Evolutionary conservation across 2,329 filamentous ascomycete genomes (phyloP), one percentile per base, ranked within the genome.

Genomic region (Biscogniauxia sp.): DNA sequence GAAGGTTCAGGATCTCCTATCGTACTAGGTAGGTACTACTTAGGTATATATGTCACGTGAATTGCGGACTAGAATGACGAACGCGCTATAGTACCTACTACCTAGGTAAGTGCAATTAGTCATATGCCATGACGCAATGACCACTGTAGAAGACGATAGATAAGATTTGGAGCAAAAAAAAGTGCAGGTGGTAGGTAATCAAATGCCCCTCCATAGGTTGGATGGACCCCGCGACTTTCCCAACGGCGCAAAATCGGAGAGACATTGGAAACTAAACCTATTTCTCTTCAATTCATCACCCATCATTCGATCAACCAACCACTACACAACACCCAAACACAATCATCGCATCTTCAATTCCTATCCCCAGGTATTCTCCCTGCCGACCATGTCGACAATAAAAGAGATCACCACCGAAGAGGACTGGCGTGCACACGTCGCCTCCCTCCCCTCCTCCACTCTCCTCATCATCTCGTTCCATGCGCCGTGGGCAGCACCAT

Each of bases 401-500:
- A 85, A 84, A 66, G 90, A 96, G 72, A 89, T 97, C 77, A 84
- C 86, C 69, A 87, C 84, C 69, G 86, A 92, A 70, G 79, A 83
- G 68, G 87, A 88, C 69, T 97, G 95, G 87, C 81, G 88, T 67
- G 79, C 85, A 66, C 83, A 90, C 72, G 80, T 91, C 64, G 80
- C 82, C 64, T 82, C 86, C 51, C 82, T 93, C 15, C 85, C 91
- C 11, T 73, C 88, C 1, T 84, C 88, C 17, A 86, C 90, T 17
- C 86, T 97, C 62, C 83, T 94, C 64, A 83, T 97, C 72, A 86
- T 96, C 73, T 97, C 93, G 75, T 99, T 99, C 82, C 91, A 98
- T 76, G 93, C 95, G 20, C 91, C 93, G 67, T 99, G 95, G 95
- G 95, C 95, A 28, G 93, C 93, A 61, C 95, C 95, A 53, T 98